Conservation (phyloP, 2,329 filamentous ascomycete genomes). For the Epichloe hybrida region DNA sequence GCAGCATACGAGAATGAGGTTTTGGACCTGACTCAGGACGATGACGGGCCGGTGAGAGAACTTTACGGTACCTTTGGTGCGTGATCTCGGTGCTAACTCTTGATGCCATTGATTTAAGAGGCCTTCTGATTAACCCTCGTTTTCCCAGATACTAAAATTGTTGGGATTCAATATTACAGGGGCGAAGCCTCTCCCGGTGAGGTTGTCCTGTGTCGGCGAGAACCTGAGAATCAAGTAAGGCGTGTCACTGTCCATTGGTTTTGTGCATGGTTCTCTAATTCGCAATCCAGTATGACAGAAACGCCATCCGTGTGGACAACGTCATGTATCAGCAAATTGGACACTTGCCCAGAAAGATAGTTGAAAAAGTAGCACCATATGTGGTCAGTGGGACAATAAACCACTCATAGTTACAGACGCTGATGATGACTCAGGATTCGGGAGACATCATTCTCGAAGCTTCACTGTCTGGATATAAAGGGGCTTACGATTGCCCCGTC, state of each 20-base stretch:
- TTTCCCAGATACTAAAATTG: constrained; percentile 31
- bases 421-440: constrained; percentile 29
- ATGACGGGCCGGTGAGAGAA: constrained; percentile 27
- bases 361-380: constrained; percentile 59
- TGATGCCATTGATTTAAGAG: background rate
- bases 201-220: constrained; percentile 46
- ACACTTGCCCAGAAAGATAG: constrained; percentile 56
- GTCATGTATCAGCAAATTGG: constrained; percentile 65
- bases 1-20: constrained; percentile 22
- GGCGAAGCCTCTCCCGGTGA: constrained; percentile 51
- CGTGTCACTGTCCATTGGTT: background rate
- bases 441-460: constrained; percentile 54
- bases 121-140: background rate
- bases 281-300: constrained; percentile 44
- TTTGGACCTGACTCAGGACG: constrained; percentile 30
- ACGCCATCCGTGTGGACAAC: constrained; percentile 69
- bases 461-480: constrained; percentile 52
- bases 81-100: constrained; percentile 4
- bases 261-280: background rate
- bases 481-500: constrained; percentile 58
- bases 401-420: background rate
- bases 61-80: constrained; percentile 34
- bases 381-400: constrained; percentile 33
- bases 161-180: constrained; percentile 45
- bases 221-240: constrained; percentile 47